phyloP scores from a whole-genome alignment of 345 rosid genomes.

The Punica granatum region DNA sequence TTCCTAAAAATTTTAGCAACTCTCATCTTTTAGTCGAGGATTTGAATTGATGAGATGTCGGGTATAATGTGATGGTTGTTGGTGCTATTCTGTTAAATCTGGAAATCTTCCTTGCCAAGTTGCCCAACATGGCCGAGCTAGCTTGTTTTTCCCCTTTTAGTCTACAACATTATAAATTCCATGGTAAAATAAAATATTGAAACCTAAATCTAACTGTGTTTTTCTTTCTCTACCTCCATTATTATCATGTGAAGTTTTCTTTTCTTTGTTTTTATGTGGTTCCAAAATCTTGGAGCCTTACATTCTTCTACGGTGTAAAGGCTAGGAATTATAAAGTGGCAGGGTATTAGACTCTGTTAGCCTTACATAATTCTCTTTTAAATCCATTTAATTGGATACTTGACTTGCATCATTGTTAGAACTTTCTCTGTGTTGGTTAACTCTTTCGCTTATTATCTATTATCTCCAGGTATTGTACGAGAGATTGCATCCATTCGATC shows the following conservation, averaged over 20 bases:
- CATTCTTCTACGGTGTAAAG: neutral
- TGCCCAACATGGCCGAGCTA: neutral
- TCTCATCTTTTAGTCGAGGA: too few relatives aligned
- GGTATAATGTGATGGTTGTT: too few relatives aligned
- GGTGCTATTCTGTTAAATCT: too few relatives aligned
- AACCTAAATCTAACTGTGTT: too few relatives aligned
- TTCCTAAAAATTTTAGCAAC: neutral
- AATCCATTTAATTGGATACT: neutral
- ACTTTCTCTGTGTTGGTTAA: neutral
- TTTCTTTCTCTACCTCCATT: too few relatives aligned
- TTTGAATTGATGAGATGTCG: too few relatives aligned
- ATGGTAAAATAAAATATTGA: too few relatives aligned
- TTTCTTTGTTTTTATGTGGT: too few relatives aligned
- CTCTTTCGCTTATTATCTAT: neutral
- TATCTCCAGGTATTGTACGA: constrained; percentile 67
- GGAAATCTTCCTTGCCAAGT: neutral
- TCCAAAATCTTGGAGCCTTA: too few relatives aligned
- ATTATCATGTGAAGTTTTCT: too few relatives aligned
- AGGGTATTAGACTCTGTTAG: neutral
- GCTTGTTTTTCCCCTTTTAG: neutral
- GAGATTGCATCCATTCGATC: constrained; percentile 92
- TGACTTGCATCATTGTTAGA: neutral
- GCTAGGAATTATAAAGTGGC: neutral
- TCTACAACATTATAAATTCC: too few relatives aligned
- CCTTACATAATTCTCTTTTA: neutral